Evolutionary conservation across 306 rosid genomes (phyloP).

Genomic region (Boehmeria nivea): DNA sequence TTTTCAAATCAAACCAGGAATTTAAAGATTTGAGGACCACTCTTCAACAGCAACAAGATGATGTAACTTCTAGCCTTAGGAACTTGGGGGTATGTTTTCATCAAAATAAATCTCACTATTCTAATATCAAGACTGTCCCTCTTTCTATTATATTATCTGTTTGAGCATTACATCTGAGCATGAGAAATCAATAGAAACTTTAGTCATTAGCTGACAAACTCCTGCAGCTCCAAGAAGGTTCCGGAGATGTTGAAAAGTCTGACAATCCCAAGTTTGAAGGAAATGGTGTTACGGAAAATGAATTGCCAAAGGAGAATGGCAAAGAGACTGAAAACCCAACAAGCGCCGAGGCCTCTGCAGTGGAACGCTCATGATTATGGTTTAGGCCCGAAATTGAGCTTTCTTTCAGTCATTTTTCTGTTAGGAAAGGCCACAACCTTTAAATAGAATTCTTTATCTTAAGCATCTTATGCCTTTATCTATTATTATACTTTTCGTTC

Average conservation of each 20-base stretch:
- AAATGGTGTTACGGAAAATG: slow-evolving; percentile 26
- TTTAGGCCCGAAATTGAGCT: no score
- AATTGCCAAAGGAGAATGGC: slow-evolving; percentile 30
- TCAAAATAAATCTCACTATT: not conserved
- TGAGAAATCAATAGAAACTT: not conserved
- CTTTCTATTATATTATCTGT: no score
- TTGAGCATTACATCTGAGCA: no score
- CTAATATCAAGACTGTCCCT: no score
- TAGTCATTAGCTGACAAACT: not conserved
- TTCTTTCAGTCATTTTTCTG: slow-evolving; percentile 17
- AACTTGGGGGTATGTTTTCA: slow-evolving; percentile 61
- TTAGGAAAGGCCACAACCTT: slow-evolving; percentile 19
- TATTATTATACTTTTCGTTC: slow-evolving; percentile 12
- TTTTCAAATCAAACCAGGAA: slow-evolving; percentile 49
- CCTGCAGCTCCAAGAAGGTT: slow-evolving; percentile 64
- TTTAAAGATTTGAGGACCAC: slow-evolving; percentile 86
- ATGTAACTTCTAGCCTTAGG: slow-evolving; percentile 73
- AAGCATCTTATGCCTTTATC: slow-evolving; percentile 17
- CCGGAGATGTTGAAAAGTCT: slow-evolving; percentile 34
- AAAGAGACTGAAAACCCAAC: slow-evolving; percentile 37
- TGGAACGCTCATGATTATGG: no score
- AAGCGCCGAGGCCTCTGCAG: slow-evolving; percentile 2
- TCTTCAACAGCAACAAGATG: slow-evolving; percentile 95
- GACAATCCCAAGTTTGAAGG: slow-evolving; percentile 28
- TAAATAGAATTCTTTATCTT: slow-evolving; percentile 7